phyloP scores from a whole-genome alignment of 495 filamentous ascomycete species.

The Tuber melanosporum region DNA sequence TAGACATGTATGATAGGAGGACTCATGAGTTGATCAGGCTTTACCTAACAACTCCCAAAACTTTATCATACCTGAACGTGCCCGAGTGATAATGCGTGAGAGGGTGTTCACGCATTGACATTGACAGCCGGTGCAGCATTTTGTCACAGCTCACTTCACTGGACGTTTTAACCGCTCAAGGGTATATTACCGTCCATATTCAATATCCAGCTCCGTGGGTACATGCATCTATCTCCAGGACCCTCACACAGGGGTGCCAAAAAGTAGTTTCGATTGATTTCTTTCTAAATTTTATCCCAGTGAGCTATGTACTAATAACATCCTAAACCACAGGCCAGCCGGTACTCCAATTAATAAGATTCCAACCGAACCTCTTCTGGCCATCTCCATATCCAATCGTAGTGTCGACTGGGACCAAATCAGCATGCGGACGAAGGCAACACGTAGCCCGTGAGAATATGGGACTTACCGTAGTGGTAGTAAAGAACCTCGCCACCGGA shows the following conservation, averaged over 20 bases:
- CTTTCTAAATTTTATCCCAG: not conserved
- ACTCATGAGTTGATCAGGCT: too few relatives aligned
- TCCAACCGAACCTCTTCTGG: constrained; percentile 64
- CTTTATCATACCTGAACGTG: not conserved
- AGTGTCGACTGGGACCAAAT: constrained; percentile 47
- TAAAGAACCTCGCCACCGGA: constrained; percentile 54
- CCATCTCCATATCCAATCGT: constrained; percentile 58
- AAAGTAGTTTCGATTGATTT: not conserved
- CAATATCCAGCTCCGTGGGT: not conserved
- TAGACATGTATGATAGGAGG: too few relatives aligned
- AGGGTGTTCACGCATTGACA: not conserved
- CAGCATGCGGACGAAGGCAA: not conserved
- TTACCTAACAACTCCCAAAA: not conserved
- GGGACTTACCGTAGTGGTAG: constrained; percentile 55
- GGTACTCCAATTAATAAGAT: constrained; percentile 55
- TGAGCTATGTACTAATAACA: not conserved
- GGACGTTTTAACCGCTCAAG: not conserved
- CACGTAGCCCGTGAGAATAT: constrained; percentile 10
- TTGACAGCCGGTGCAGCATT: not conserved
- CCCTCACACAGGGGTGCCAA: not conserved
- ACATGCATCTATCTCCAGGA: not conserved
- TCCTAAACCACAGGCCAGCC: constrained; percentile 57
- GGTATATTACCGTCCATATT: not conserved
- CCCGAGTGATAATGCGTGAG: not conserved
- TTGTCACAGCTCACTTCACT: not conserved